Conservation (phyloP, 2,329 filamentous ascomycete species). For the Fonsecaea pedrosoi region DNA sequence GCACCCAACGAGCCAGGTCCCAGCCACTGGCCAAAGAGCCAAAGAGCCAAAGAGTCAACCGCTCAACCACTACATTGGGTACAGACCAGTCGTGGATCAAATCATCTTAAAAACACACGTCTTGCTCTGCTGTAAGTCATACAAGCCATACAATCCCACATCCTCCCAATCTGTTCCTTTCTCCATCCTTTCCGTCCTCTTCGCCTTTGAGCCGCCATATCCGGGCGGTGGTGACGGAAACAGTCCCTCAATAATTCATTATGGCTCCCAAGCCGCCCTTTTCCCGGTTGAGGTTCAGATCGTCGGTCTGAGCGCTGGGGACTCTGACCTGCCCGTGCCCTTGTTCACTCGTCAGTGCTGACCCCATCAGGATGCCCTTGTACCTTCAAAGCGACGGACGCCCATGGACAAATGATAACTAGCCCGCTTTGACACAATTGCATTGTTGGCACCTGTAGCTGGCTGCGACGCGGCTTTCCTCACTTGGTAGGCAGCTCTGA, state of each 20-base stretch:
- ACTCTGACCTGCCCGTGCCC: constrained; percentile 8
- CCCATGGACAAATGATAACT: not conserved
- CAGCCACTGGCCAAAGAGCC: not conserved
- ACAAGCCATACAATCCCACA: not conserved
- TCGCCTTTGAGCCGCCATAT: not conserved
- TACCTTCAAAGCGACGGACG: no score
- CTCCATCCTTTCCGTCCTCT: not conserved
- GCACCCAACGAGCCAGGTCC: not conserved
- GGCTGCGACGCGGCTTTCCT: constrained; percentile 7
- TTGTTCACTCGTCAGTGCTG: constrained; percentile 1
- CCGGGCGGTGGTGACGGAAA: constrained; percentile 2
- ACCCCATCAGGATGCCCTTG: constrained; percentile 6
- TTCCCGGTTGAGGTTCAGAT: constrained; percentile 12
- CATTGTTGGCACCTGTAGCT: constrained; percentile 14
- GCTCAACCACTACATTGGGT: not conserved
- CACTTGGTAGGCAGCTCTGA: constrained; percentile 8
- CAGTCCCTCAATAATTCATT: not conserved
- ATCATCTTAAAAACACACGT: no score
- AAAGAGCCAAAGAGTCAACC: not conserved
- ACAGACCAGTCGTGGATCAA: no score
- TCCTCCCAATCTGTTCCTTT: not conserved
- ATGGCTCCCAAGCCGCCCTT: not conserved
- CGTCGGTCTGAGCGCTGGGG: not conserved
- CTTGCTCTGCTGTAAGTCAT: not conserved
- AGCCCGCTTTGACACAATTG: constrained; percentile 6